Evolutionary conservation across 2,329 filamentous ascomycete species (phyloP), one percentile per base, ranked within the genome.

Genomic region (Paracoccidioides brasiliensis): DNA sequence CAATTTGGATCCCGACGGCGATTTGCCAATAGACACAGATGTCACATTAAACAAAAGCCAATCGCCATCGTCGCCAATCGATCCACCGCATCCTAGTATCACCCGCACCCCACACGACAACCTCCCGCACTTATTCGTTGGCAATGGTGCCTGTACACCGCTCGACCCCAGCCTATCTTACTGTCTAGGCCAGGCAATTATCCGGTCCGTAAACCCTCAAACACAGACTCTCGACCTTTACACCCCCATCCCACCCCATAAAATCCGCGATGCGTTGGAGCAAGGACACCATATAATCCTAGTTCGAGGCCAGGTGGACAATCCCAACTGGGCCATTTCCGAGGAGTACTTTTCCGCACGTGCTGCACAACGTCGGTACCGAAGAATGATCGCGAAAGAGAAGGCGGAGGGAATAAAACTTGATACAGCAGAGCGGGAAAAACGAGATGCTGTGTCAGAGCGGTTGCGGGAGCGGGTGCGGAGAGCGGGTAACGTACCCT

Each of bases 51-150:
- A 64, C 7, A 59, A 59, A 30, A 56, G 57, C 15, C 41, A 33
- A n/a, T 46, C 56, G 54, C 44, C 9, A 32, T 41, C 54, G 33
- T 51, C 56, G 3, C 10, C 12, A 50, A 15, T 6, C 30, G 22
- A 38, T 55, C 15, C 28, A 14, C 55, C 44, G 54, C 62, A 58
- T 49, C 54, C 61, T 48, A 40, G 52, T 33, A 63, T 78, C 37
- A 66, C 68, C 4, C 70, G 74, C 44, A 77, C 77, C 0, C 58
- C 64, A 14, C 62, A 63, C 50, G 71, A 74, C 59, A 64, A 66
- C 4, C 69, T 82, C 14, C 80, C 80, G 0, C 81, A 80, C 62
- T 70, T 81, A 48, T 67, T 72, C 38, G 58, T 69, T 32, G 67
- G 69, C n/a, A 60, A 67, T 9, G 70, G 72, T 3, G 75, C 72